Evolutionary conservation across 2,329 filamentous ascomycete genomes (phyloP), one percentile per base, ranked within the genome.

Genomic region (Pseudogymnoascus pannorum): DNA sequence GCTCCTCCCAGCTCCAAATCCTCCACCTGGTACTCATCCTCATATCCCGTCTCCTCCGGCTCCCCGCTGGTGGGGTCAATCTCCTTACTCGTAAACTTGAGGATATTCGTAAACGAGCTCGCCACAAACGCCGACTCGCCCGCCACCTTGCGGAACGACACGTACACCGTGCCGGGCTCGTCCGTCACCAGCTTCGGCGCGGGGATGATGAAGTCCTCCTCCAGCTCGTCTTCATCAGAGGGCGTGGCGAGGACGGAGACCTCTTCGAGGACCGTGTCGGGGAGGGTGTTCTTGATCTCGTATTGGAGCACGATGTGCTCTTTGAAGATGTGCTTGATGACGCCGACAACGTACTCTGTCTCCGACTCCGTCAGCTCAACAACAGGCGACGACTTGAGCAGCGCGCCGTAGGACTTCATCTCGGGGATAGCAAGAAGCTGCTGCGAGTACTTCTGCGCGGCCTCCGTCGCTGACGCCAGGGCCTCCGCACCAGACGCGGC

Each of bases 41-140:
- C 93, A 74, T 97, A 97, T 51, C 94, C 94, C 54, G 78, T 82
- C 14, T 96, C 92, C 74, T 99, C 94, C 0, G 93, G 90, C 76
- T 97, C 92, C 66, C 86, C 85, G n/a, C 91, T 96, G 24, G 89
- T 89, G 5, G 94, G 94, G 70, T 99, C 94, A 67, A 99, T 94
- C 76, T 99, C 94, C 78, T 97, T 97, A 79, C 88, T 94, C 16
- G 92, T 97, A 74, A 99, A 99, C 76, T 94, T 97, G 72, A 99
- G 87, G 38, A 91, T 79, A 75, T 97, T 99, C 67, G 90, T 91
- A 75, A 99, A 96, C 42, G 85, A 89, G 59, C 88, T 86, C 20
- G 89, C 81, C 4, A 92, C 87, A 74, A 95, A 87, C n/a, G 87
- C 83, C 44, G 79, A 81, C 69, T 91, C 89, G 61, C 90, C 92